Percentiles rank a stretch among this genome's conserved stretches.
Conservation (phyloP, 2,329 filamentous ascomycete genomes). For the Clonostachys rosea region DNA sequence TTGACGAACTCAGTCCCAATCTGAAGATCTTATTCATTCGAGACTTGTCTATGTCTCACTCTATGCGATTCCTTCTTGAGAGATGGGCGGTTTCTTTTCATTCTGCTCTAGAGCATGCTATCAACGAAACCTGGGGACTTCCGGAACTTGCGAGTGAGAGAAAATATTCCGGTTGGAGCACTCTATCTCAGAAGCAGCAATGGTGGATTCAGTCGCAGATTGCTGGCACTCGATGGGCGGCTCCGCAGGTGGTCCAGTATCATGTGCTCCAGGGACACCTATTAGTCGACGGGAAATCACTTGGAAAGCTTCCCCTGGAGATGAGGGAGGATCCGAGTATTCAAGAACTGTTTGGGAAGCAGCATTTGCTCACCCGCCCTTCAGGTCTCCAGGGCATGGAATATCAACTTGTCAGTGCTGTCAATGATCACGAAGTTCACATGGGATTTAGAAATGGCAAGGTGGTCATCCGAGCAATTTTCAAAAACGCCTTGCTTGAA, state of each 20-base stretch:
- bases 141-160: background rate
- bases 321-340: slow-evolving; percentile 37
- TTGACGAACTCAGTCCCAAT: slow-evolving; percentile 5
- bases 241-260: slow-evolving; percentile 19
- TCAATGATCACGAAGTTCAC: slow-evolving; percentile 34
- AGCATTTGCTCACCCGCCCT: slow-evolving; percentile 44
- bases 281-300: slow-evolving; percentile 24
- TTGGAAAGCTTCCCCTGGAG: slow-evolving; percentile 43
- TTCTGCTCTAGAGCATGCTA: slow-evolving; percentile 4
- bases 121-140: slow-evolving; percentile 9
- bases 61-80: slow-evolving; percentile 8
- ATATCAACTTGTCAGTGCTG: slow-evolving; percentile 26
- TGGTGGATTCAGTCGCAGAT: slow-evolving; percentile 1
- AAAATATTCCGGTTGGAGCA: background rate
- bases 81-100: slow-evolving; percentile 8
- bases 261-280: slow-evolving; percentile 24
- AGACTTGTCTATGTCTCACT: background rate
- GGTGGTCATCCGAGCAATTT: slow-evolving; percentile 37
- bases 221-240: background rate
- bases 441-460: slow-evolving; percentile 38
- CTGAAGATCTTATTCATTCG: no score
- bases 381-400: slow-evolving; percentile 49
- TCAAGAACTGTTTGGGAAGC: slow-evolving; percentile 46
- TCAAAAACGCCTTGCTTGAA: slow-evolving; percentile 14
- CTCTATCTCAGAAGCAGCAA: slow-evolving; percentile 3